Percentiles rank a stretch among this genome's conserved stretches.
These are phyloP conservation scores for Eimeria sp. DNA, from an alignment of 169 alveolate species.

Conservation along the genomic window DNA sequence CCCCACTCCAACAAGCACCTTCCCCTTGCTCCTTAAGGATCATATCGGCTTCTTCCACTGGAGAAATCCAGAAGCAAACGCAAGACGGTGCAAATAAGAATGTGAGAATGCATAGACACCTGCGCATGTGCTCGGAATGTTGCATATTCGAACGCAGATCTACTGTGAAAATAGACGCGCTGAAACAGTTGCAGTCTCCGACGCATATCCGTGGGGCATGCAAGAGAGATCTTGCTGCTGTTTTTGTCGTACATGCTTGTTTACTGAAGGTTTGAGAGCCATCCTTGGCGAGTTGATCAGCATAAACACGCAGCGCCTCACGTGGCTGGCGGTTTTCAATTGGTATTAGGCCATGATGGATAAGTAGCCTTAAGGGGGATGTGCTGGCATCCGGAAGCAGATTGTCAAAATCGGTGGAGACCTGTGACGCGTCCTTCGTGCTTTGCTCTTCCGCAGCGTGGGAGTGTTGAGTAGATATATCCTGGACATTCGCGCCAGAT, in stretches of 20 bases:
- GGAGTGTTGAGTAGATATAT: background rate
- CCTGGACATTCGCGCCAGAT: background rate
- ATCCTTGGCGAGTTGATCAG: constrained; percentile 28
- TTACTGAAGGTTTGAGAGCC: constrained; percentile 36
- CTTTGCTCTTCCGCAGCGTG: background rate
- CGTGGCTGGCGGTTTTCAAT: constrained; percentile 46
- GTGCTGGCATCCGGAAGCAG: constrained; percentile 27
- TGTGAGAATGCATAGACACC: background rate
- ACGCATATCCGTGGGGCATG: background rate
- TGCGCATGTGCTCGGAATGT: background rate
- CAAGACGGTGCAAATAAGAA: too few relatives aligned
- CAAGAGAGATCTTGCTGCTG: background rate
- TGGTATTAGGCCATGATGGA: constrained; percentile 56
- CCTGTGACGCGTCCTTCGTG: background rate
- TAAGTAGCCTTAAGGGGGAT: constrained; percentile 25
- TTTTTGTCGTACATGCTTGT: constrained; percentile 16
- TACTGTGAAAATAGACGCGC: too few relatives aligned
- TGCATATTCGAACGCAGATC: background rate
- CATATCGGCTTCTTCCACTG: constrained; percentile 69
- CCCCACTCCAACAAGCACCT: background rate
- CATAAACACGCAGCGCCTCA: constrained; percentile 54
- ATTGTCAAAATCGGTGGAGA: background rate
- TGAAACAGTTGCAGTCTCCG: background rate
- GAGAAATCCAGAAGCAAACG: constrained; percentile 13
- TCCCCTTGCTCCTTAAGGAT: constrained; percentile 61